These are phyloP conservation scores for Talaromyces pinophilus DNA, from an alignment of 2,329 filamentous ascomycete species.

Conservation along the genomic window DNA sequence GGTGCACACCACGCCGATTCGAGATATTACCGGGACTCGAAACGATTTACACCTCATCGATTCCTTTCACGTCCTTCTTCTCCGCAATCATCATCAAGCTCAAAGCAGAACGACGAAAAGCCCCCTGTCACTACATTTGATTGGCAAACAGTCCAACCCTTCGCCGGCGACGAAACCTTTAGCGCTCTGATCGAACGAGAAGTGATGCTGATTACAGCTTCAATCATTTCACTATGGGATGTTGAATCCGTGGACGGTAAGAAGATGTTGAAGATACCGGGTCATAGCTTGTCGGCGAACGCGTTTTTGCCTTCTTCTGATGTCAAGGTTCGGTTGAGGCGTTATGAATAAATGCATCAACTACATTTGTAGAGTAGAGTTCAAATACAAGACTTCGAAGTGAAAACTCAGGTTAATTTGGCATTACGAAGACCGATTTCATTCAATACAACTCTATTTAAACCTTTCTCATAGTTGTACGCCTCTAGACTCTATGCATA, in stretches of 20 bases:
- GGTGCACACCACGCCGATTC: constrained; percentile 48
- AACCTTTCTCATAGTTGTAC: not conserved
- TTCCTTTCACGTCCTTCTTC: constrained; percentile 44
- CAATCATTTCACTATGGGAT: constrained; percentile 59
- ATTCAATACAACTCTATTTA: too few relatives aligned
- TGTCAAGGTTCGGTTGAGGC: constrained; percentile 56
- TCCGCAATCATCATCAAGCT: constrained; percentile 23
- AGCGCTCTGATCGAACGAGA: constrained; percentile 47
- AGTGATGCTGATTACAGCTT: constrained; percentile 53
- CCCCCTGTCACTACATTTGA: constrained; percentile 28
- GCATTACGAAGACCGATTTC: not conserved
- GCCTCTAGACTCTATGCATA: not conserved
- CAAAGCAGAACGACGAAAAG: constrained; percentile 12
- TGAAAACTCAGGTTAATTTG: not conserved
- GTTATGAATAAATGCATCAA: constrained; percentile 27
- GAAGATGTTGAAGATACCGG: constrained; percentile 54
- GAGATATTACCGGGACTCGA: constrained; percentile 43
- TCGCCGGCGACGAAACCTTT: constrained; percentile 53
- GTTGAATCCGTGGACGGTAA: constrained; percentile 49
- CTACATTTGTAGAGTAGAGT: not conserved
- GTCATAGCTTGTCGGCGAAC: constrained; percentile 50
- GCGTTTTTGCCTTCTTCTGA: constrained; percentile 55
- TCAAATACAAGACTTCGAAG: not conserved
- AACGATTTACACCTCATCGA: constrained; percentile 47
- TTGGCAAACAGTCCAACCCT: constrained; percentile 49